Conservation (phyloP, 352 stramenopile species). For the Thraustotheca clavata region DNA sequence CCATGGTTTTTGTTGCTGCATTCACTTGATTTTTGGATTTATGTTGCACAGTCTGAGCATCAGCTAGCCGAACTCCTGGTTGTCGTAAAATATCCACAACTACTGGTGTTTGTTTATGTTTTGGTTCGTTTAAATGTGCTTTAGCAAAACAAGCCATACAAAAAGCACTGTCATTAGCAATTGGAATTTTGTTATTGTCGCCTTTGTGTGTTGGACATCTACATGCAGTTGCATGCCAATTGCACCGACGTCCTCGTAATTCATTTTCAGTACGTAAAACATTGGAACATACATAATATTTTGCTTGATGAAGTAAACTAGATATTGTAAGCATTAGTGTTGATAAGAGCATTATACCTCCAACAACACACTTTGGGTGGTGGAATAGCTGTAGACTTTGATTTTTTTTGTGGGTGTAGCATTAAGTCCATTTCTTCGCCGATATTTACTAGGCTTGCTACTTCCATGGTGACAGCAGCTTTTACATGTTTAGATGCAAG, state of each 20-base stretch:
- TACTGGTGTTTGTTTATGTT: neutral
- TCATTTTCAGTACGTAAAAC: slow-evolving; percentile 1
- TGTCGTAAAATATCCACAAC: neutral
- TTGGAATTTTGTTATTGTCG: slow-evolving; percentile 38
- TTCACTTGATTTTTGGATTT: neutral
- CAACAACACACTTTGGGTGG: slow-evolving; percentile 7
- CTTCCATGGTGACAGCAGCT: neutral
- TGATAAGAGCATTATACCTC: neutral
- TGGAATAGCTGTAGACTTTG: neutral
- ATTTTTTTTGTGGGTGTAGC: neutral
- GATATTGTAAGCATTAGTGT: neutral
- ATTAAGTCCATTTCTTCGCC: neutral
- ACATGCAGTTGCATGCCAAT: slow-evolving; percentile 50
- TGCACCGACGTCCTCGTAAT: slow-evolving; percentile 22
- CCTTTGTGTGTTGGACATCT: slow-evolving; percentile 31
- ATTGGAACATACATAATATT: slow-evolving; percentile 46
- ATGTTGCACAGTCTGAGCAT: slow-evolving; percentile 8
- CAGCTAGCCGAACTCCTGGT: neutral
- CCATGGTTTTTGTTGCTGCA: neutral
- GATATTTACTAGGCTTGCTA: slow-evolving; percentile 3
- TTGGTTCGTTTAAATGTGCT: neutral
- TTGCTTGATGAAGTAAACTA: slow-evolving; percentile 24
- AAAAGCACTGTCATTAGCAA: slow-evolving; percentile 45
- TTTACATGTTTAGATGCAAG: neutral
- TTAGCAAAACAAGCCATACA: slow-evolving; percentile 45